phyloP scores from a whole-genome alignment of 106 monocot species.

The Platanthera guangdongensis region DNA sequence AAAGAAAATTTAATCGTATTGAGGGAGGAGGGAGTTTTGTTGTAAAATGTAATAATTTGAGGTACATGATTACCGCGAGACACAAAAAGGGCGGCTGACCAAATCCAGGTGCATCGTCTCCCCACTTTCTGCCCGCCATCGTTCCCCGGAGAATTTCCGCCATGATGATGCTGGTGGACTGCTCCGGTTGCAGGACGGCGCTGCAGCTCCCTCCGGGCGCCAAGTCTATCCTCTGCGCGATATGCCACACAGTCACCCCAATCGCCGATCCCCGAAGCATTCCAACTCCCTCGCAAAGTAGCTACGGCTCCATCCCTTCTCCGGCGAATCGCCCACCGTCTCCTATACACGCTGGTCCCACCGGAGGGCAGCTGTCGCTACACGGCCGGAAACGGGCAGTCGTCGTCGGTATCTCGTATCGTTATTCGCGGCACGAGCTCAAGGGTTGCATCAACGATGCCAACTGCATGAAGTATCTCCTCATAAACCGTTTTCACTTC shows the following conservation, averaged over 20 bases:
- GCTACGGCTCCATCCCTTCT: constrained; percentile 8
- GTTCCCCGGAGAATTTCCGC: not conserved
- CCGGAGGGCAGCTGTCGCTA: constrained; percentile 1
- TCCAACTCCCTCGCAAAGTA: not conserved
- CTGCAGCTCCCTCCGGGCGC: constrained; percentile 39
- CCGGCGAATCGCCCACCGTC: not conserved
- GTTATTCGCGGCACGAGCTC: constrained; percentile 39
- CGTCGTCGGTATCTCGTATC: constrained; percentile 57
- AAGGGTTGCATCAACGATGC: constrained; percentile 66
- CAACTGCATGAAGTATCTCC: constrained; percentile 64
- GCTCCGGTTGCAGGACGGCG: constrained; percentile 37
- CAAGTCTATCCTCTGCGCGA: constrained; percentile 46
- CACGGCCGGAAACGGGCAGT: constrained; percentile 60
- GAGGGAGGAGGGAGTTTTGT: too few relatives aligned
- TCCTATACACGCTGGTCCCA: not conserved
- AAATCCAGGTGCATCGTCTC: too few relatives aligned
- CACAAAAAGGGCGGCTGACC: too few relatives aligned
- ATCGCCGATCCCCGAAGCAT: constrained; percentile 20
- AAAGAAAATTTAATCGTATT: too few relatives aligned
- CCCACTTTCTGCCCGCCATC: too few relatives aligned
- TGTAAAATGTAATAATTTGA: too few relatives aligned
- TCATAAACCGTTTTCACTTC: constrained; percentile 38
- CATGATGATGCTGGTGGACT: constrained; percentile 41
- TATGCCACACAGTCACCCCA: constrained; percentile 40
- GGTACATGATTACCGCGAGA: accelerated